Conservation (phyloP, 2,329 filamentous ascomycete species). For the Fusarium redolens region DNA sequence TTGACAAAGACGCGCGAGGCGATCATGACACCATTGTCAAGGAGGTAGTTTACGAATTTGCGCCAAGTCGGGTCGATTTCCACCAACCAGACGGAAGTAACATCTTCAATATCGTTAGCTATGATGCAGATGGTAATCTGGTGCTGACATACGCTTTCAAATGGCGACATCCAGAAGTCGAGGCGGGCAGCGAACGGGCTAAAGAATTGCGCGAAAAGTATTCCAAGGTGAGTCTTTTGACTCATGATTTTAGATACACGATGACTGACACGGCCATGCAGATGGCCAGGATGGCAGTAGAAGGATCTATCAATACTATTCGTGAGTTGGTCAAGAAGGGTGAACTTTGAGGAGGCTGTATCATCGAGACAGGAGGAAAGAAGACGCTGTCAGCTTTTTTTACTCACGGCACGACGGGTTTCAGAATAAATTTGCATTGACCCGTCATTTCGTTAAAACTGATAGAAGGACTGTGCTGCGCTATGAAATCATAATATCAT, state of each 20-base stretch:
- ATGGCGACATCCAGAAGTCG: conserved; percentile 48
- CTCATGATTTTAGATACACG: fast-evolving
- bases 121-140: conserved; percentile 44
- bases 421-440: too few species aligned
- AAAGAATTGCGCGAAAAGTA: conserved; percentile 41
- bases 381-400: too few species aligned
- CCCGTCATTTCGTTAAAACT: too few species aligned
- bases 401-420: too few species aligned
- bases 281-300: conserved; percentile 31
- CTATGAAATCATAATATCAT: fast-evolving
- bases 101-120: conserved; percentile 50
- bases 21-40: conserved; percentile 30
- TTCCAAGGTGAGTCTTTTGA: conserved; percentile 19
- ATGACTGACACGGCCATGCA: fast-evolving
- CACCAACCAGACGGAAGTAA: conserved; percentile 51
- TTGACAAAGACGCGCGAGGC: conserved; percentile 22
- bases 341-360: neutral
- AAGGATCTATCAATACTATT: conserved; percentile 33
- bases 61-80: conserved; percentile 50
- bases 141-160: conserved; percentile 52
- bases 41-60: conserved; percentile 49
- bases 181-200: conserved; percentile 43
- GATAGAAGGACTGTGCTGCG: neutral
- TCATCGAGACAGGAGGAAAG: fast-evolving
- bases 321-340: conserved; percentile 17